Conservation (phyloP, 169 alveolate genomes). For the Babesia ovis region DNA sequence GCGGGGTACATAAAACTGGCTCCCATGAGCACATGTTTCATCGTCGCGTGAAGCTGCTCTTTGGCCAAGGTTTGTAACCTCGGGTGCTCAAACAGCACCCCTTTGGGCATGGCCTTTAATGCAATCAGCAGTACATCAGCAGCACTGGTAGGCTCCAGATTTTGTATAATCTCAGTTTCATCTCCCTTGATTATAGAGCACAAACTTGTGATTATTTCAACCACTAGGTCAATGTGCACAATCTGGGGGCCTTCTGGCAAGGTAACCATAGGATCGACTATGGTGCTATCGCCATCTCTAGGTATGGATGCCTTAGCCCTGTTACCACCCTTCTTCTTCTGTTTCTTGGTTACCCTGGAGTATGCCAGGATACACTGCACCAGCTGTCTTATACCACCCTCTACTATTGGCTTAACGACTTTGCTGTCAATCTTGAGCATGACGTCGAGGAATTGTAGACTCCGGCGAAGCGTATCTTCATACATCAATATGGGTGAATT, state of each 20-base stretch:
- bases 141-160: conserved; percentile 14
- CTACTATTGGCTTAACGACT: conserved; percentile 22
- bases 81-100: conserved; percentile 19
- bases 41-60: conserved; percentile 7
- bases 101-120: conserved; percentile 17
- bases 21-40: conserved; percentile 5
- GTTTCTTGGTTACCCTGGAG: background rate
- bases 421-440: conserved; percentile 8
- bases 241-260: background rate
- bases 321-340: background rate
- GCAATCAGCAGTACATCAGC: conserved; percentile 15
- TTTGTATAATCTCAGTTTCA: background rate
- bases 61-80: conserved; percentile 15
- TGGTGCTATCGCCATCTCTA: background rate
- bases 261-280: background rate
- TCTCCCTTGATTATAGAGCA: conserved; percentile 3
- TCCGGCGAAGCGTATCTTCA: conserved; percentile 21
- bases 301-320: background rate
- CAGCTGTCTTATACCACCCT: conserved; percentile 46
- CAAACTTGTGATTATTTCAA: conserved; percentile 3
- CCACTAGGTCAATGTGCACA: conserved; percentile 2
- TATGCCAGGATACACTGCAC: conserved; percentile 15
- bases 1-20: background rate
- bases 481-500: conserved; percentile 15
- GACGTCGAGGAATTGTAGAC: conserved; percentile 16